Conservation (phyloP, 495 filamentous ascomycete species). For the Aspergillus avenaceus region DNA sequence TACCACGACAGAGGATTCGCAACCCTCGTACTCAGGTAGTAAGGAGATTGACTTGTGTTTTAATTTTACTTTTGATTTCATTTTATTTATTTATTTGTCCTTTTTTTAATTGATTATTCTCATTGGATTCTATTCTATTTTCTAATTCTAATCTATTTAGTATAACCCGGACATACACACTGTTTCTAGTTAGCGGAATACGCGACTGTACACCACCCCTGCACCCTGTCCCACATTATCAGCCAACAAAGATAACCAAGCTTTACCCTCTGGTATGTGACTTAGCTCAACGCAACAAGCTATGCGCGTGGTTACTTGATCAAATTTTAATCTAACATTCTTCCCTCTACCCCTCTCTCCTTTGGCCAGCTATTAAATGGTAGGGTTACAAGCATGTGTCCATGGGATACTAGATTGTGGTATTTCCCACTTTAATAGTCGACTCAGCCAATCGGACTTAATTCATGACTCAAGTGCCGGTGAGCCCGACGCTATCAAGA, state of each 20-base stretch:
- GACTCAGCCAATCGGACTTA: neutral
- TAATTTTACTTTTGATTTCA: neutral
- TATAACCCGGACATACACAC: no score
- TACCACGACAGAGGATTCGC: neutral
- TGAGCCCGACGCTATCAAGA: neutral
- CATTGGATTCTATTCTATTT: neutral
- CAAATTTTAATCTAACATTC: neutral
- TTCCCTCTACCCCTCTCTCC: no score
- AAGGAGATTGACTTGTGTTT: neutral
- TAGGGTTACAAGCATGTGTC: neutral
- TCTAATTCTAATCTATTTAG: no score
- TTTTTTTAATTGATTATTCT: neutral
- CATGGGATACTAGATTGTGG: neutral
- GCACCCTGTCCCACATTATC: neutral
- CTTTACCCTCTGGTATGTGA: neutral
- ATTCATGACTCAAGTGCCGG: neutral
- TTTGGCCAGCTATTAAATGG: no score
- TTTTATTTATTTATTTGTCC: neutral
- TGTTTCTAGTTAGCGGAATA: no score
- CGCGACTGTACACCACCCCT: neutral
- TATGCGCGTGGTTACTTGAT: no score
- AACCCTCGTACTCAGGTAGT: neutral
- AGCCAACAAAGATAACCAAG: constrained; percentile 1
- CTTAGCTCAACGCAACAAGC: neutral
- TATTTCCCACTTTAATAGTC: neutral